Base-by-base conservation (phyloP, 805 yeast genomes). In the Debaryomyces prosopidis region DNA sequence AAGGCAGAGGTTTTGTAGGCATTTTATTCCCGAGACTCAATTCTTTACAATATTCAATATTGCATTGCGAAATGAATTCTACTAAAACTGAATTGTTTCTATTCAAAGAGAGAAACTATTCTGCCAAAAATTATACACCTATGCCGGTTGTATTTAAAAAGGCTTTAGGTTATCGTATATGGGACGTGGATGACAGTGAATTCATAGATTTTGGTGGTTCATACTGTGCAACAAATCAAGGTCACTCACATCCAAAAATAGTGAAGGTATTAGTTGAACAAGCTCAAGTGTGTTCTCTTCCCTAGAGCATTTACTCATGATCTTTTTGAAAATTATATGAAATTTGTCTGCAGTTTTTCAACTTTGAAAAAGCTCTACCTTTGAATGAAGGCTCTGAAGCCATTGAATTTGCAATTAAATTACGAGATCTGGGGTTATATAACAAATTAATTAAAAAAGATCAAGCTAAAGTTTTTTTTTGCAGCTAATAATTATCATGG, bases 61-160 rank as follows among this genome's bases (percentile, higher is more conserved):
- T n/a, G n/a, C n/a, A n/a, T n/a, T n/a, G n/a, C n/a, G n/a, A n/a
- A n/a, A n/a, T n/a, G n/a, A n/a, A n/a, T n/a, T n/a, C n/a, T n/a
- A n/a, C n/a, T n/a, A n/a, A n/a, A n/a, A n/a, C n/a, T n/a, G n/a
- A n/a, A n/a, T n/a, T n/a, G n/a, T n/a, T n/a, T n/a, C n/a, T n/a
- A n/a, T n/a, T n/a, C n/a, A 35, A 35, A 17, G 65, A 60, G 40
- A 41, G 54, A 30, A 39, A 47, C 26, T 59, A 39, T 42, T 58
- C 62, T 8, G 63, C 65, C 4, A 60, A 56, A 34, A 60, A 60
- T 37, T 60, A 60, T 44, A 55, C 62, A 6, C 63, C 65, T 18
- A 45, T 52, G 32, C 65, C 65, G 17, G 56, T 60, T 26, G 58
- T 60, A 10, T 59, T 51, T 38, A 52, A 51, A 11, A 30, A 38